Evolutionary conservation across 2,329 filamentous ascomycete genomes (phyloP), one percentile per base, ranked within the genome.

Genomic region (Hortaea sp.): DNA sequence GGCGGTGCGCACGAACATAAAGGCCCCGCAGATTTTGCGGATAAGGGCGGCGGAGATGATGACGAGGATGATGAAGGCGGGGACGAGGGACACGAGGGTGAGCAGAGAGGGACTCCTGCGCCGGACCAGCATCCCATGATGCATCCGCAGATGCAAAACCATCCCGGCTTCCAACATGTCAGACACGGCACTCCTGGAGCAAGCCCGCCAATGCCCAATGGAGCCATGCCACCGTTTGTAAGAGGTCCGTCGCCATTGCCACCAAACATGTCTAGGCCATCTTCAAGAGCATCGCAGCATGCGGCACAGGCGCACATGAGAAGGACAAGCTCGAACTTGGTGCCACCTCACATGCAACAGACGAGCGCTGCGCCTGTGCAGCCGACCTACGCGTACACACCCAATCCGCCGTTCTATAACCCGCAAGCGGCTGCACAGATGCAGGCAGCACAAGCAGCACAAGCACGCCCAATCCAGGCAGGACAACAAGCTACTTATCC

Each of bases 1-100:
- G 88, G 88, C 59, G 84, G 81, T 49, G 84, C 89, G 39, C 94
- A 92, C 67, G 92, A 98, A 67, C 90, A 97, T 70, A 98, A 97
- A 70, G 90, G 90, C 2, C 92, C 92, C 1, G 77, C 78, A 45
- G 92, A 98, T 67, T 98, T 95, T 68, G 85, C 84, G 61, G 88
- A 88, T 54, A 84, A 84, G 66, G 74, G 74, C 48, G 78, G 77
- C 49, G 72, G 71, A 47, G 58, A 59, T 31, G 87, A 92, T 44
- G 89, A 95, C 42, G 88, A 94, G 11, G 81, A 88, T 45, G 81
- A 82, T 48, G 82, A 84, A 29, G 82, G 76, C 48, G 85, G 84
- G 5, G 85, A 57, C 31, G 57, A 58, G 27, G 85, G 84, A 5
- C 85, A 57, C 29, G 57, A 58, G 20, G 58, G 56, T 13, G 58